Base-by-base conservation (phyloP, 1,139 yeast species). In the Candida pseudoviswanathii region DNA sequence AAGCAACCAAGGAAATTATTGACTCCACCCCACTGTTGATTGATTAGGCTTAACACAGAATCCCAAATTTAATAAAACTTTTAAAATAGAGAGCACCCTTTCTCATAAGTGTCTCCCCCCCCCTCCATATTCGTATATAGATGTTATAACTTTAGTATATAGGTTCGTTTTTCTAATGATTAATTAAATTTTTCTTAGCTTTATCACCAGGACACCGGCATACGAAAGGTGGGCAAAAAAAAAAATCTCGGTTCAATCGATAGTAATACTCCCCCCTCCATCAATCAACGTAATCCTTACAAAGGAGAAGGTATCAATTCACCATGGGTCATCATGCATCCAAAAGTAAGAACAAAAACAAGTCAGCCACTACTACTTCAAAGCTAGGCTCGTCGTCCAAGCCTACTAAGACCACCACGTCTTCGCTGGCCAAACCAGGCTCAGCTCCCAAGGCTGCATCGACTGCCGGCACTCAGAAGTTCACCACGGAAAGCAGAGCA, bases 1-100 rank as follows among this genome's bases (percentile, higher is more conserved):
- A 53, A 24, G 57, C 59, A 26, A 60, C 71, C 7, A 50, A 51
- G 39, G 58, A 55, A 41, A 58, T 66, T 16, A 52, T 53, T 31
- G 49, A 49, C 41, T 45, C 45, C 32, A 51, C 53, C 41, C 51
- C 52, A 41, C 47, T 47, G 27, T 47, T 51, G 45, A 41, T 51
- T 29, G 50, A 48, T 22, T 51, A 46, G 41, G 16, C 16, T 16
- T 16, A 16, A 22, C 6, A 4, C 5, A 4, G 22, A 5, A 2
- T 3, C 10, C 16, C 4, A 16, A 10, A 10, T 33, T 33, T 33
- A 10, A n/a, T n/a, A 5, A 9, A 30, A 29, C 16, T 16, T 16
- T 16, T 16, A 11, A 7, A 25, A 11, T 25, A n/a, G 4, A 11
- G 34, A 8, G 6, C 9, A 27, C 9, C 30, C 16, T 16, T 33